Evolutionary conservation across 257 asterid species (phyloP).

Genomic region (Nicotiana obtusifolia): DNA sequence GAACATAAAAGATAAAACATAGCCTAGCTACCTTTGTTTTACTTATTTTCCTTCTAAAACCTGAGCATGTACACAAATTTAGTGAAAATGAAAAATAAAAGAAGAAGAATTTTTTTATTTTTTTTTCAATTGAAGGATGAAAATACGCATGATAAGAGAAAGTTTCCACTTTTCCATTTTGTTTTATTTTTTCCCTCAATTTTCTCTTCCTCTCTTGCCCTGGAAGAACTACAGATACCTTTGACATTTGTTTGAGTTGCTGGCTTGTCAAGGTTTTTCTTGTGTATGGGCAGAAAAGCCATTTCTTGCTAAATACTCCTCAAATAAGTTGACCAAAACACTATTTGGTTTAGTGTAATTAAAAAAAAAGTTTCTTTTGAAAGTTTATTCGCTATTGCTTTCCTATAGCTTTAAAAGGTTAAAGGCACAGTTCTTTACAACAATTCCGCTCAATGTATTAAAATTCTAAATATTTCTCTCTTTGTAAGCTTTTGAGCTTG

Average conservation of each 20-base stretch:
- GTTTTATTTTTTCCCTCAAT: neutral
- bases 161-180: neutral
- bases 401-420: neutral
- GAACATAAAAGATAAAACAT: too few relatives aligned
- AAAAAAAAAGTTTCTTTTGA: neutral
- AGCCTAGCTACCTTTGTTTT: too few relatives aligned
- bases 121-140: too few relatives aligned
- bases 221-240: neutral
- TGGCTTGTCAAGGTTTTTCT: neutral
- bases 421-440: neutral
- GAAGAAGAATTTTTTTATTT: too few relatives aligned
- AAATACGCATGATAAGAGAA: neutral
- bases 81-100: too few relatives aligned
- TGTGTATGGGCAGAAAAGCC: neutral
- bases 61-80: too few relatives aligned
- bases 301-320: neutral
- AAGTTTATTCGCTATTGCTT: neutral
- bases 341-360: neutral
- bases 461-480: too few relatives aligned
- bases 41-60: too few relatives aligned
- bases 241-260: constrained; percentile 4
- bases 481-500: too few relatives aligned
- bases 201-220: neutral
- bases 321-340: neutral
- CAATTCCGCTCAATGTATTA: neutral